Conservation (phyloP, 257 asterid species). For the Lycium ferocissimum region DNA sequence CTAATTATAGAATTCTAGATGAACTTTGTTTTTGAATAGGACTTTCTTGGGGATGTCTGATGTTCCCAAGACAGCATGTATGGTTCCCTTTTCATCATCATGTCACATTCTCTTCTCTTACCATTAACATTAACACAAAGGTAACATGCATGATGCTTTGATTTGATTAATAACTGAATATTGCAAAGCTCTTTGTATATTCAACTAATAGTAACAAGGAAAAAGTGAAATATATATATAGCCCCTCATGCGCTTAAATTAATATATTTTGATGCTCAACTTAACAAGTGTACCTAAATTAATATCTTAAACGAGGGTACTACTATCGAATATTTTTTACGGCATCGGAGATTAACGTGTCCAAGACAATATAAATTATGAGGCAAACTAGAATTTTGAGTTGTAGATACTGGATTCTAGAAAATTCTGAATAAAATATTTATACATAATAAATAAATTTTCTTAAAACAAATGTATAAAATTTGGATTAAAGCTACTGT, state of each 20-base stretch:
- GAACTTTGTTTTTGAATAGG: not conserved
- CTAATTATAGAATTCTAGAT: not conserved
- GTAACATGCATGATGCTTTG: not conserved
- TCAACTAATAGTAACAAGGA: not conserved
- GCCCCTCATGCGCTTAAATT: not conserved
- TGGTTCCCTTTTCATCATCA: constrained; percentile 23
- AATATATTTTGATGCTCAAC: not conserved
- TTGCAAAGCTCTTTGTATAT: not conserved
- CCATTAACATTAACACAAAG: not conserved
- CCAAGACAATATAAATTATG: not conserved
- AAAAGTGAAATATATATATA: constrained; percentile 21
- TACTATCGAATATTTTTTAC: too few relatives aligned
- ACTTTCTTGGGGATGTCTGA: constrained; percentile 19
- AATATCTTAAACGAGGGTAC: too few relatives aligned
- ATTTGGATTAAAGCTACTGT: not conserved
- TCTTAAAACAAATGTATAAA: not conserved
- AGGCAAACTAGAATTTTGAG: not conserved
- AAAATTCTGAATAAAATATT: not conserved
- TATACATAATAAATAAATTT: too few relatives aligned
- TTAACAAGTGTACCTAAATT: not conserved
- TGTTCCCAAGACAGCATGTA: constrained; percentile 40
- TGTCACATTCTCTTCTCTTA: not conserved
- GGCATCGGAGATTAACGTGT: too few relatives aligned
- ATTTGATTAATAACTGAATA: not conserved
- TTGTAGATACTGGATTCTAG: not conserved